Conservation (phyloP, 306 rosid species). For the Dryas alaskensis region DNA sequence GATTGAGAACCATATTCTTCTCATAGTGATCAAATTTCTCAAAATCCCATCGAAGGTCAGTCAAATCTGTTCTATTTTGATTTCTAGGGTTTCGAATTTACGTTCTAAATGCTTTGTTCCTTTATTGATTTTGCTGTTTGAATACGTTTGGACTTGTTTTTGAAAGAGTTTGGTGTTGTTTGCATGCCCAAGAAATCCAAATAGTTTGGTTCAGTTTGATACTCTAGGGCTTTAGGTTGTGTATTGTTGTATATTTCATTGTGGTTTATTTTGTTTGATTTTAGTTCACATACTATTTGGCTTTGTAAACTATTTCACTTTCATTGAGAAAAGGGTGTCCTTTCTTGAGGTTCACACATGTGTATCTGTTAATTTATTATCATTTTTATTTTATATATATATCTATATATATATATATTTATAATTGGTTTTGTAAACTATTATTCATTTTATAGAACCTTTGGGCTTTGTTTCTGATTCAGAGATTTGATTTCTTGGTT, state of each 20-base stretch:
- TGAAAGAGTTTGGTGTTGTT: background rate
- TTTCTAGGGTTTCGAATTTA: conserved; percentile 26
- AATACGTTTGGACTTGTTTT: background rate
- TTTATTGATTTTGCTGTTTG: background rate
- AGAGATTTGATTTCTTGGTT: conserved; percentile 6
- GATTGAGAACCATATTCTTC: background rate
- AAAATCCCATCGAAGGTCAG: conserved; percentile 32
- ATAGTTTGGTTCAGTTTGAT: background rate
- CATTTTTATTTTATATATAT: background rate
- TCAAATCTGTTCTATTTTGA: conserved; percentile 21
- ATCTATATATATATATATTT: too few species aligned
- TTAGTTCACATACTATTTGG: background rate
- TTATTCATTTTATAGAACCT: background rate
- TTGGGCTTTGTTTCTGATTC: conserved; percentile 8
- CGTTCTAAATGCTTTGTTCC: background rate
- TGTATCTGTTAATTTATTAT: background rate
- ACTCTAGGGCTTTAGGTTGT: background rate
- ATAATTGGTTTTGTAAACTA: too few species aligned
- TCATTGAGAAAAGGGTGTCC: background rate
- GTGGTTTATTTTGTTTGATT: background rate
- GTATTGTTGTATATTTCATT: background rate
- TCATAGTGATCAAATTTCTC: background rate
- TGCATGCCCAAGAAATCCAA: background rate
- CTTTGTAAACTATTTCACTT: background rate
- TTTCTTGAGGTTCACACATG: background rate